A percentile compares a stretch with the other conserved stretches of the same genome.
phyloP scores from a whole-genome alignment of 768 basidiomycete species.

The Fomitopsis pulvina region DNA sequence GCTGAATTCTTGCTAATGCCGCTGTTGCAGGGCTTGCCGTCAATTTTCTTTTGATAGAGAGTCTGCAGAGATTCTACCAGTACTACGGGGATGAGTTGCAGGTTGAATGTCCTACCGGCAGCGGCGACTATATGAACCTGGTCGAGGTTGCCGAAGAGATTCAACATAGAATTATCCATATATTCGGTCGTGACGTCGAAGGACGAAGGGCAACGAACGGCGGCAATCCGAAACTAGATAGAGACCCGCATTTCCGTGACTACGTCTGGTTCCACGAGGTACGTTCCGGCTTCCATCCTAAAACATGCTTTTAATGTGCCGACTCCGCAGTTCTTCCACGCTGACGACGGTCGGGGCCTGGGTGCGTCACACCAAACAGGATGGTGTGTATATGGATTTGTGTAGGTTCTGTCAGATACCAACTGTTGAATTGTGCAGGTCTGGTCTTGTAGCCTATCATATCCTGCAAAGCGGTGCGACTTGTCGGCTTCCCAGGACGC shows the following conservation, averaged over 20 bases:
- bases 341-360: slow-evolving; percentile 84
- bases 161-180: slow-evolving; percentile 97
- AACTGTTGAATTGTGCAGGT: slow-evolving; percentile 40
- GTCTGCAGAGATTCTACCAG: slow-evolving; percentile 94
- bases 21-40: slow-evolving; percentile 75
- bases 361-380: slow-evolving; percentile 99
- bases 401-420: neutral
- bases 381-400: slow-evolving; percentile 60
- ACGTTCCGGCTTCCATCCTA: slow-evolving; percentile 14
- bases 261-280: slow-evolving; percentile 97
- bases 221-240: slow-evolving; percentile 78
- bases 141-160: slow-evolving; percentile 94
- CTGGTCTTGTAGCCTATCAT: slow-evolving; percentile 84
- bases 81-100: slow-evolving; percentile 93
- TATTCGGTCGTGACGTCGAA: slow-evolving; percentile 88
- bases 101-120: slow-evolving; percentile 95
- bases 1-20: neutral
- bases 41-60: slow-evolving; percentile 94
- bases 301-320: neutral
- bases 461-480: slow-evolving; percentile 86
- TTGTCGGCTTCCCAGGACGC: slow-evolving; percentile 90
- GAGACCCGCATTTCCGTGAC: slow-evolving; percentile 93
- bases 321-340: slow-evolving; percentile 82
- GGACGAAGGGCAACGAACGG: slow-evolving; percentile 91
- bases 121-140: slow-evolving; percentile 97